A percentile compares a stretch with the other conserved stretches of the same genome.
These are phyloP conservation scores for Fusarium compactum DNA, from an alignment of 2,329 filamentous ascomycete genomes.

Conservation along the genomic window DNA sequence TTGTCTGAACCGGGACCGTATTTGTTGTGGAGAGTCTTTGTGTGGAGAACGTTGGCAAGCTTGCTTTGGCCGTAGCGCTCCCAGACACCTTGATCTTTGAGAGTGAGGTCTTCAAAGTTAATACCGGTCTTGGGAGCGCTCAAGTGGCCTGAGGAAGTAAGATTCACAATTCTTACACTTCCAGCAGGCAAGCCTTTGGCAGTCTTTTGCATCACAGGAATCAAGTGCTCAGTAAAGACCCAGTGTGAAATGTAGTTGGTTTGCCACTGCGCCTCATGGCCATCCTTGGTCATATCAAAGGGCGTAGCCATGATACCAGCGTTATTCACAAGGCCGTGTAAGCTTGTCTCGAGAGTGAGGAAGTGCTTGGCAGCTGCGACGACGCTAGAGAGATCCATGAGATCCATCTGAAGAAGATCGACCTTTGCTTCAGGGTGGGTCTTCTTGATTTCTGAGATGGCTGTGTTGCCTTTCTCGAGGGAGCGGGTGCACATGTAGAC, in stretches of 20 bases:
- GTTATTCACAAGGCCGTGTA: conserved; percentile 36
- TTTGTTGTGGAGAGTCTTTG: conserved; percentile 16
- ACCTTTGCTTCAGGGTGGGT: conserved; percentile 2
- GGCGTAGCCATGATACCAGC: conserved; percentile 37
- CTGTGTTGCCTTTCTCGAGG: not conserved
- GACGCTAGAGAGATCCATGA: conserved; percentile 10
- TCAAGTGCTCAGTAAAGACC: conserved; percentile 24
- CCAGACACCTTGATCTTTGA: not conserved
- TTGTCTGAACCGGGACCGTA: conserved; percentile 28
- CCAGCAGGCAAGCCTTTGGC: conserved; percentile 14
- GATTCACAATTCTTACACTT: conserved; percentile 31
- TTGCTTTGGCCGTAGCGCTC: conserved; percentile 37
- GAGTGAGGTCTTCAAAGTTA: conserved; percentile 6
- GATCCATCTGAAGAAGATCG: conserved; percentile 27
- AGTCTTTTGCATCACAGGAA: conserved; percentile 34
- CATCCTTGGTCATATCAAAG: conserved; percentile 22
- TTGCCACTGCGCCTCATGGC: conserved; percentile 34
- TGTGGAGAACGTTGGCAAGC: conserved; percentile 37
- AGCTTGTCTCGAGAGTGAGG: conserved; percentile 1
- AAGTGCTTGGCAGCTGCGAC: conserved; percentile 33
- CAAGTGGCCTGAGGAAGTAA: conserved; percentile 28
- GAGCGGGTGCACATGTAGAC: conserved; percentile 34
- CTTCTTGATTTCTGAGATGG: conserved; percentile 16
- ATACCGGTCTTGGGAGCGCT: conserved; percentile 31
- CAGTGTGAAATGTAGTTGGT: conserved; percentile 39